Evolutionary conservation across 169 alveolate genomes (phyloP), one percentile per base, ranked within the genome.

Genomic region (Ichthyophthirius multifiliis): DNA sequence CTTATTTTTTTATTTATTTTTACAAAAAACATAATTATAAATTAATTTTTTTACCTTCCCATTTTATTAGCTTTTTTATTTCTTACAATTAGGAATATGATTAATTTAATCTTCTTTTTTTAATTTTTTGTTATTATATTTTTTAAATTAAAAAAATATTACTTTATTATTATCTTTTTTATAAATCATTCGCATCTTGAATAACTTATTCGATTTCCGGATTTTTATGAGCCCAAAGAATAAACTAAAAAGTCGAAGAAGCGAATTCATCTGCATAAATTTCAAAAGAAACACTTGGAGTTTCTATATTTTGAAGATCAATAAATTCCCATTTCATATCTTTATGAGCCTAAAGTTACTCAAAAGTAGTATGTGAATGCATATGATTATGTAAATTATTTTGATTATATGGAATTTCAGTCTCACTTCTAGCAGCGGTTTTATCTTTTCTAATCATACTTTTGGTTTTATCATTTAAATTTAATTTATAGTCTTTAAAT

Each of bases 231-330:
- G 71, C 71, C 71, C 71, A 55, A 20, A 55, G 18, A 3, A 27
- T 5, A 12, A 55, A 7, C 34, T 55, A 34, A 27, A 55, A 55
- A 20, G 71, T 27, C 6, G 71, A 16, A 15, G 12, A 55, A 6
- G 71, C 23, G 39, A 55, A 55, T 27, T 55, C 71, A 55, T 55
- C 71, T 20, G 71, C 71, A 27, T 27, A 55, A 23, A 55, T 55
- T 55, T 55, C 71, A 55, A 55, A 55, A 27, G 23, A 34, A 55
- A 55, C 31, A 4, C 32, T 0, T 10, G 71, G 71, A 27, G 71
- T 55, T 27, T 27, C 23, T 27, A 18, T 3, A 27, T 55, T 39
- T 12, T 55, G 71, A n/a, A 27, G 31, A 55, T 55, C 71, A 27
- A 55, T 23, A 7, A 55, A 55, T 55, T 55, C 71, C 71, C 71